Evolutionary conservation across 129 eudicot species (phyloP).

Genomic region (Kitagawia praeruptora): DNA sequence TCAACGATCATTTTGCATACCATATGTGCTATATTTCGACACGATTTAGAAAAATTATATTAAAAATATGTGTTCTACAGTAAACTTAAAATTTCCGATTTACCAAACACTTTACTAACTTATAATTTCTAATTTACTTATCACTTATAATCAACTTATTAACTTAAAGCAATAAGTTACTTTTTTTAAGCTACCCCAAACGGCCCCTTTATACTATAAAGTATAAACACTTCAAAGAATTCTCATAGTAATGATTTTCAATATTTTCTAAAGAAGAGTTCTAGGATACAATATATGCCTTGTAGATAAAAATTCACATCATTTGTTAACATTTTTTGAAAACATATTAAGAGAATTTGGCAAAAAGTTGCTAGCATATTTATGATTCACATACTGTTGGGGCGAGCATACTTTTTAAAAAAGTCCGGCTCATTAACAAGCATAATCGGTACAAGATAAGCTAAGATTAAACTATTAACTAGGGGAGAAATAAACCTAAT

Average conservation of each 20-base stretch:
- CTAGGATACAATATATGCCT: neutral
- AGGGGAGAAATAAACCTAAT: neutral
- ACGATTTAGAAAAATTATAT: too few species aligned
- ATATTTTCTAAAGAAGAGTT: neutral
- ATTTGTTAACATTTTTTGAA: neutral
- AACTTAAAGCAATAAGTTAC: too few species aligned
- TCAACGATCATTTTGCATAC: too few species aligned
- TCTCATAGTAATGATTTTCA: neutral
- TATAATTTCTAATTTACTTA: too few species aligned
- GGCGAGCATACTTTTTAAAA: neutral
- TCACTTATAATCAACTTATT: too few species aligned
- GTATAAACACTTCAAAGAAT: neutral
- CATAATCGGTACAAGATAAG: neutral
- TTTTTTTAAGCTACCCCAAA: too few species aligned
- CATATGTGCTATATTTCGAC: too few species aligned
- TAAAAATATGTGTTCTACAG: too few species aligned
- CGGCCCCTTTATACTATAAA: neutral
- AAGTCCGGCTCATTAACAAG: neutral
- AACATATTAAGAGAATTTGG: neutral
- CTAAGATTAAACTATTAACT: neutral
- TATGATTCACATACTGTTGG: neutral
- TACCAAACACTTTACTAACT: too few species aligned
- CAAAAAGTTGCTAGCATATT: neutral
- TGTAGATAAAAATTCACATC: too few species aligned
- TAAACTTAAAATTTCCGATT: too few species aligned